phyloP scores from a whole-genome alignment of 768 basidiomycete genomes.

The Lactarius hatsudake region DNA sequence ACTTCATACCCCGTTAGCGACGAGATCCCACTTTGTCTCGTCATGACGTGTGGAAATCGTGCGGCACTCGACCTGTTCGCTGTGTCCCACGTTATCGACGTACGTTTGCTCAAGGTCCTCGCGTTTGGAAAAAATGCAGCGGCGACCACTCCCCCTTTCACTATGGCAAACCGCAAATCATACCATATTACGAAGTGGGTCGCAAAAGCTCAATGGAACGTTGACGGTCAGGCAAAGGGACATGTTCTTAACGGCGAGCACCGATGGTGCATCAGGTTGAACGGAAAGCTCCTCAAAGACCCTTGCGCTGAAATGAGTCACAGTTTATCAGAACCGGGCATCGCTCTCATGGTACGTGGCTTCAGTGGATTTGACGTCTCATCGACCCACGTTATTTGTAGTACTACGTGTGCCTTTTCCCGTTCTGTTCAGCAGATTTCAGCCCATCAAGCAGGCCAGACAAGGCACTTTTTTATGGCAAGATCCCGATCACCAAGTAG shows the following conservation, averaged over 20 bases:
- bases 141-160: background rate
- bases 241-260: background rate
- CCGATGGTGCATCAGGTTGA: slow-evolving; percentile 15
- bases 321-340: slow-evolving; percentile 9
- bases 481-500: background rate
- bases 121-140: slow-evolving; percentile 19
- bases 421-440: background rate
- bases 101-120: slow-evolving; percentile 17
- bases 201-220: slow-evolving; percentile 20
- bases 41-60: slow-evolving; percentile 9
- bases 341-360: slow-evolving; percentile 16
- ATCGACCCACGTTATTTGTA: background rate
- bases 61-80: slow-evolving; percentile 15
- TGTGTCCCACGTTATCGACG: slow-evolving; percentile 12
- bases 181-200: slow-evolving; percentile 7
- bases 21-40: slow-evolving; percentile 15
- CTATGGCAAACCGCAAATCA: background rate
- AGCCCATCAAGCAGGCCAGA: background rate
- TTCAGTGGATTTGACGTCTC: background rate
- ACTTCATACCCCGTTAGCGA: slow-evolving; percentile 5
- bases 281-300: slow-evolving; percentile 4
- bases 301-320: background rate
- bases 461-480: slow-evolving; percentile 3
- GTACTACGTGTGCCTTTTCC: slow-evolving; percentile 16
- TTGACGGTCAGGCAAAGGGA: background rate